Base-by-base conservation (phyloP, 208 protist genomes). In the Trypanosoma congolense region DNA sequence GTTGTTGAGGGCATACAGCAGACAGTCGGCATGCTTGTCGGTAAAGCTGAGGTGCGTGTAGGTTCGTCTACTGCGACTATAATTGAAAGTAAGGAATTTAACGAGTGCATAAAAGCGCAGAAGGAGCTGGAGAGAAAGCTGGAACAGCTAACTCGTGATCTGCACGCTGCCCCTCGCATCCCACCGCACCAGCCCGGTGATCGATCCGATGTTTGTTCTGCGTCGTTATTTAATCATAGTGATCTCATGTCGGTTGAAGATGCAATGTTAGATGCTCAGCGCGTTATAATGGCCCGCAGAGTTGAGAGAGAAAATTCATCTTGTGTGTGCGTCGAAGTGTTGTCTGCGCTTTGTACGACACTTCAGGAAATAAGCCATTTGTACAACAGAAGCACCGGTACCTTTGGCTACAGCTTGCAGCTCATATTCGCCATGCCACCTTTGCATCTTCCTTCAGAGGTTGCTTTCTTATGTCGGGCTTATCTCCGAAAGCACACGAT, bases 321-420 rank as follows among this genome's bases (percentile, higher is more conserved):
- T 9, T 18, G 50, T 54, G 47, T 55, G 19, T 54, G 56, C 26
- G 22, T 38, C 5, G 43, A 43, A 18, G 44, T 44, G 6, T 1
- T 70, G 6, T 35, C 49, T 22, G 54, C 63, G 5, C 41, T 70
- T 9, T 70, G 63, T 48, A 25, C 55, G 16, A 54, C 48, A n/a
- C 33, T 70, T 19, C 63, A 62, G 25, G 36, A 62, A 16, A 26
- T 70, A 46, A 58, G 35, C 40, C 55, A 70, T 36, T 44, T 70
- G n/a, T 70, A 70, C 40, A 70, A 62, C 42, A 26, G 30, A 4
- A 55, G 56, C 12, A 70, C 63, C 29, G 63, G 56, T 40, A 70
- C 63, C 9, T 56, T 70, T 62, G 63, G 63, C 21, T 45, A 47
- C 40, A 62, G 56, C 54, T 22, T 70, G 42, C 63, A 48, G 21